phyloP scores from a whole-genome alignment of 495 filamentous ascomycete species.

The Lepraria neglecta region DNA sequence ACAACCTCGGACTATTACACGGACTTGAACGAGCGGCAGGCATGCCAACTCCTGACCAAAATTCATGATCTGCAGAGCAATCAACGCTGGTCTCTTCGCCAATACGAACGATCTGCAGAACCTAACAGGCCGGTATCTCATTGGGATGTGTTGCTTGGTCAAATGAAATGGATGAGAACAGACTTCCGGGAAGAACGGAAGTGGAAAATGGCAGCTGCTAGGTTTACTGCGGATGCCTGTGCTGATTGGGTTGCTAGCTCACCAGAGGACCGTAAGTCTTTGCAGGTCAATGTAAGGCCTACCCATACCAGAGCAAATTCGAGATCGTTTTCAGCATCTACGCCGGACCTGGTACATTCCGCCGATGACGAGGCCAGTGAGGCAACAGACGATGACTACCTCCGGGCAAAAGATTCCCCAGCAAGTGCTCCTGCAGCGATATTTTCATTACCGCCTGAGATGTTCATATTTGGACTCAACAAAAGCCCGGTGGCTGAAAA shows the following conservation, averaged over 20 bases:
- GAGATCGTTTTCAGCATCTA: slow-evolving; percentile 42
- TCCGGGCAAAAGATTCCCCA: slow-evolving; percentile 36
- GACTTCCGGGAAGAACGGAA: slow-evolving; percentile 92
- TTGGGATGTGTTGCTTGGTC: slow-evolving; percentile 76
- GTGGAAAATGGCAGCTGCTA: slow-evolving; percentile 80
- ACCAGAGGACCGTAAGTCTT: slow-evolving; percentile 51
- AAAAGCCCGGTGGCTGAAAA: slow-evolving; percentile 71
- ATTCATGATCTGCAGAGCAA: slow-evolving; percentile 85
- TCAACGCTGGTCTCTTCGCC: slow-evolving; percentile 84
- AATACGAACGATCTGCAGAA: slow-evolving; percentile 71
- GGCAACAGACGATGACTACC: slow-evolving; percentile 41
- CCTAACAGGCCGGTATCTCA: slow-evolving; percentile 68
- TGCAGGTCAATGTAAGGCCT: slow-evolving; percentile 36
- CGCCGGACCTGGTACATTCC: slow-evolving; percentile 66
- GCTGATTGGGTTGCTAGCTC: slow-evolving; percentile 67
- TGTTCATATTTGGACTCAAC: slow-evolving; percentile 71
- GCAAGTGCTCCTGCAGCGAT: slow-evolving; percentile 61
- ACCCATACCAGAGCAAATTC: slow-evolving; percentile 18
- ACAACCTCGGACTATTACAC: slow-evolving; percentile 70
- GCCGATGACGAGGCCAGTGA: slow-evolving; percentile 53
- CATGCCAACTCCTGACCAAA: slow-evolving; percentile 70
- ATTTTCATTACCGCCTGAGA: slow-evolving; percentile 73
- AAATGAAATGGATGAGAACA: slow-evolving; percentile 95
- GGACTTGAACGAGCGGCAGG: slow-evolving; percentile 73
- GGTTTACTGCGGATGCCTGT: slow-evolving; percentile 70